A percentile compares a stretch with the other conserved stretches of the same genome.
These are phyloP conservation scores for Corylus heterophylla DNA, from an alignment of 306 rosid species.

Conservation along the genomic window DNA sequence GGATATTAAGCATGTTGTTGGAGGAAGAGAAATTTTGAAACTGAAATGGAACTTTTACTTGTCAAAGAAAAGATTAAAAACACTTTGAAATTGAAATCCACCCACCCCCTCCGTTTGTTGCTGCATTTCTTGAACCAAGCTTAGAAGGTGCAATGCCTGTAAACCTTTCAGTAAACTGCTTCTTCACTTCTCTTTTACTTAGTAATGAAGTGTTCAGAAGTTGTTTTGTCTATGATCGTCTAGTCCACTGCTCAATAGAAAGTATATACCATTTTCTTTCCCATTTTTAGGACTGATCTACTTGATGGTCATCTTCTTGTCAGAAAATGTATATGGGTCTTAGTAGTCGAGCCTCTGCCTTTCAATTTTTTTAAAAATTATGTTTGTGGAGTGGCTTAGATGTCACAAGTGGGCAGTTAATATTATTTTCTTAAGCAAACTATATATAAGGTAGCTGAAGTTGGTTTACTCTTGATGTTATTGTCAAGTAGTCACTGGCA, in stretches of 20 bases:
- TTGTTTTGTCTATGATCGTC: background rate
- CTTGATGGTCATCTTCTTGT: background rate
- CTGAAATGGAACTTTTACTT: background rate
- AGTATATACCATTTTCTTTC: background rate
- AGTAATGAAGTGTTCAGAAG: background rate
- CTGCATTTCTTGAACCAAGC: background rate
- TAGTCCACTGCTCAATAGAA: background rate
- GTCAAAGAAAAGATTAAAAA: background rate
- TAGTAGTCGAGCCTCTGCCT: background rate
- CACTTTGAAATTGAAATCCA: background rate
- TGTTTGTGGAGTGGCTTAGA: background rate
- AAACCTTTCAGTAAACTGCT: background rate
- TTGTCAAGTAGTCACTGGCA: background rate
- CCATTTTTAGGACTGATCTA: background rate
- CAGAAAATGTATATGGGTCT: background rate
- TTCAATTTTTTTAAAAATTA: background rate
- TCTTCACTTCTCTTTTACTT: background rate
- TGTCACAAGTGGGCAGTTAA: background rate
- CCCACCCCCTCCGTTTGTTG: background rate
- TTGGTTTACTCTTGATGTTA: background rate
- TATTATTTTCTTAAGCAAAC: background rate
- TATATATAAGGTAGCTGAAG: background rate
- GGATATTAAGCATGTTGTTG: background rate
- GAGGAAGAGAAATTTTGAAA: background rate
- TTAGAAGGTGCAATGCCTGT: background rate